These are phyloP conservation scores for Trichophyton schoenleinii DNA, from an alignment of 2,329 filamentous ascomycete species.

Conservation along the genomic window DNA sequence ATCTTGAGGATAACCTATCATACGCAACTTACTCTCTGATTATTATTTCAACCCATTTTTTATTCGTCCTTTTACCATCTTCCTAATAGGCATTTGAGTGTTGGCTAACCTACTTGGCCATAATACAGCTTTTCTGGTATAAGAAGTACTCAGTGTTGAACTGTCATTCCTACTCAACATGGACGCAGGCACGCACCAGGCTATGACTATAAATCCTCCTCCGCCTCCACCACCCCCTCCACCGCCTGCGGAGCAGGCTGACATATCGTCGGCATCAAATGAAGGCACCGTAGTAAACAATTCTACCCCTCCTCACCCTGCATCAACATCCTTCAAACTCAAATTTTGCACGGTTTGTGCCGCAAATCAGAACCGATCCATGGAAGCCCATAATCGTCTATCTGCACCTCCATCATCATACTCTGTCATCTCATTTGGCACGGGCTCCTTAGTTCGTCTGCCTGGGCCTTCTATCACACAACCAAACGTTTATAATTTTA, in stretches of 20 bases:
- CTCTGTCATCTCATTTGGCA: conserved; percentile 97
- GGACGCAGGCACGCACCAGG: conserved; percentile 35
- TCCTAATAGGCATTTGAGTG: not conserved
- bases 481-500: conserved; percentile 97
- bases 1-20: conserved; percentile 45
- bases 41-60: not conserved
- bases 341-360: conserved; percentile 53
- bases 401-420: conserved; percentile 71
- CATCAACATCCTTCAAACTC: conserved; percentile 62
- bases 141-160: not conserved
- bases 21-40: conserved; percentile 6
- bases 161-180: conserved; percentile 21
- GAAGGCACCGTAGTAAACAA: conserved; percentile 13
- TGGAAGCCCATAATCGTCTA: conserved; percentile 95
- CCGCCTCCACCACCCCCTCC: conserved; percentile 41
- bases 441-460: conserved; percentile 82
- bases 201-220: conserved; percentile 29
- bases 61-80: not conserved
- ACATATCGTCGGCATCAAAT: conserved; percentile 13
- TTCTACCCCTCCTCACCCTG: conserved; percentile 22
- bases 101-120: not conserved
- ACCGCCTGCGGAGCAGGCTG: conserved; percentile 26
- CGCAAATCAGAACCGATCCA: conserved; percentile 97
- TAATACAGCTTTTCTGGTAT: not conserved
- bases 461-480: conserved; percentile 83